Percentiles rank a stretch among this genome's conserved stretches.
Evolutionary conservation across 1,139 yeast genomes (phyloP).

Genomic region (Diutina scorzettiae): DNA sequence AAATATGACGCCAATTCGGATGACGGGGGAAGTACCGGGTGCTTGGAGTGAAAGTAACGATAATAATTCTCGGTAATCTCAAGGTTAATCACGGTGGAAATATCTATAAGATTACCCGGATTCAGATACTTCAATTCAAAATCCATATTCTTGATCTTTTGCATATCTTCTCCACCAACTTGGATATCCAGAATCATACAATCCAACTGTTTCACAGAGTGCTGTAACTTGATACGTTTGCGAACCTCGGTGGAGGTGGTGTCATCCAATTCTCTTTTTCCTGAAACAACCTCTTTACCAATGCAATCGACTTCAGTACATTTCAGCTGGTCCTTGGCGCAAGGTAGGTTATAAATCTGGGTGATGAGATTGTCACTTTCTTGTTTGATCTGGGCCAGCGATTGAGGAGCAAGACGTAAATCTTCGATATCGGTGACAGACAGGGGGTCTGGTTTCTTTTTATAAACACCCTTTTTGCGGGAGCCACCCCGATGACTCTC

Average conservation of each 20-base stretch:
- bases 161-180: not conserved
- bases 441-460: constrained; percentile 7
- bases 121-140: constrained; percentile 6
- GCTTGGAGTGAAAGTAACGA: constrained; percentile 24
- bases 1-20: constrained; percentile 21
- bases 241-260: not conserved
- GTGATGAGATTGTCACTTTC: not conserved
- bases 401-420: constrained; percentile 2
- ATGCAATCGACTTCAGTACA: not conserved
- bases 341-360: not conserved
- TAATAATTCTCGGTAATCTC: constrained; percentile 25
- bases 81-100: constrained; percentile 8
- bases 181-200: not conserved
- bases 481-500: constrained; percentile 41
- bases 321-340: not conserved
- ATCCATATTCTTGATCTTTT: constrained; percentile 6
- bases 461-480: constrained; percentile 31
- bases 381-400: not conserved
- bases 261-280: not conserved
- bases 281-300: not conserved
- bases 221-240: not conserved
- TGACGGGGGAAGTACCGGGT: constrained; percentile 32
- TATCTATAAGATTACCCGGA: constrained; percentile 6
- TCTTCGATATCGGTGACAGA: constrained; percentile 11
- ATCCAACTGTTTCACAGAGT: constrained; percentile 2